Percentiles rank a stretch among this genome's conserved stretches.
Conservation (phyloP, 1,139 yeast species). For the Blastobotrys petasosporus region DNA sequence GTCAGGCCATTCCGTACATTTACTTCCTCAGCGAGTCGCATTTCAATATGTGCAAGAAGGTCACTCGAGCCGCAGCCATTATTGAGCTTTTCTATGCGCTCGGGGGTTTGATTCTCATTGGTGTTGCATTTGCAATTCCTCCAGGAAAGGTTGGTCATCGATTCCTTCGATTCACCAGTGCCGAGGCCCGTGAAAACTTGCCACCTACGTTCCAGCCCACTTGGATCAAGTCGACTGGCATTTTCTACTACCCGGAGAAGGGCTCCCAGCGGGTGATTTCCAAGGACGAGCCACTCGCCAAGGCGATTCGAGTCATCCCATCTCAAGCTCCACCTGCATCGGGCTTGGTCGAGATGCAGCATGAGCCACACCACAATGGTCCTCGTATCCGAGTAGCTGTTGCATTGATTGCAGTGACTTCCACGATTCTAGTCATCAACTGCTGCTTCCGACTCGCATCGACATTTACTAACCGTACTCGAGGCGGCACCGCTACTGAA, state of each 20-base stretch:
- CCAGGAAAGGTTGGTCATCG: conserved; percentile 52
- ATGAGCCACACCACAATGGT: conserved; percentile 33
- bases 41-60: conserved; percentile 50
- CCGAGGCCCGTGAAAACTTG: conserved; percentile 17
- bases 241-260: conserved; percentile 36
- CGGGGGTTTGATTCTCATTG: conserved; percentile 47
- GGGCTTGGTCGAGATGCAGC: conserved; percentile 32
- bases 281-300: conserved; percentile 46
- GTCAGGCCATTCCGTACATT: conserved; percentile 59
- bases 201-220: conserved; percentile 62
- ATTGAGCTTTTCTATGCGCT: conserved; percentile 54
- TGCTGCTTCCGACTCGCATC: conserved; percentile 55
- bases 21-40: conserved; percentile 46
- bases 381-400: conserved; percentile 44
- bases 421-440: conserved; percentile 50
- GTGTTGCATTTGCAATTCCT: conserved; percentile 48
- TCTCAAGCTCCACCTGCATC: conserved; percentile 36
- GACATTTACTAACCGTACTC: conserved; percentile 38
- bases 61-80: conserved; percentile 52
- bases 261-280: conserved; percentile 22
- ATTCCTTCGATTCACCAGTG: conserved; percentile 24
- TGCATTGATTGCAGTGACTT: conserved; percentile 44
- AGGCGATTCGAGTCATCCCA: conserved; percentile 40
- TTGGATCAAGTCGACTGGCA: conserved; percentile 65
- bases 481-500: conserved; percentile 20